Evolutionary conservation across 192 early-diverging fungal genomes (phyloP).

Genomic region (Lunasporangiospora selenospora): DNA sequence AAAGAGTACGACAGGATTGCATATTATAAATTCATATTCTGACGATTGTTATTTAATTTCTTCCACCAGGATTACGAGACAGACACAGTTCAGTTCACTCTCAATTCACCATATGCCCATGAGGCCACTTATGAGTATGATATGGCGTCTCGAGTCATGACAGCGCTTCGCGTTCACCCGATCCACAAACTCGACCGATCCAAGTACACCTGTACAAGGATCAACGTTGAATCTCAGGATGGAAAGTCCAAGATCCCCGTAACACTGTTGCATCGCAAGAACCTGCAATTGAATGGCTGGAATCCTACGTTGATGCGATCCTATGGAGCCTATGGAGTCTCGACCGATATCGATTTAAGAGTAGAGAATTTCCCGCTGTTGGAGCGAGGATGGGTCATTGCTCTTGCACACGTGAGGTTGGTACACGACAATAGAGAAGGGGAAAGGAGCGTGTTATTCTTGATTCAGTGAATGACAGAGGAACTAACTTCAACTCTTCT

Average conservation of each 20-base stretch:
- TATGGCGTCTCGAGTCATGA: slow-evolving; percentile 55
- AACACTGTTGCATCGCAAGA: slow-evolving; percentile 66
- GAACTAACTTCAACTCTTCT: neutral
- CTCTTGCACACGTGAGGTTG: slow-evolving; percentile 77
- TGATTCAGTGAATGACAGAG: neutral
- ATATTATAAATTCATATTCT: neutral
- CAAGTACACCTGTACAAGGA: slow-evolving; percentile 54
- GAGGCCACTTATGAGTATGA: slow-evolving; percentile 75
- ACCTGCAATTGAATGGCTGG: slow-evolving; percentile 50
- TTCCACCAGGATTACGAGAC: slow-evolving; percentile 52
- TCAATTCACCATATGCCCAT: slow-evolving; percentile 69
- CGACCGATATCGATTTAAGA: slow-evolving; percentile 79
- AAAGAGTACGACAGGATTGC: neutral
- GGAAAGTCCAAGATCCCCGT: slow-evolving; percentile 61
- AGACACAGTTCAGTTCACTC: slow-evolving; percentile 63
- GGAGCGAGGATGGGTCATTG: slow-evolving; percentile 82
- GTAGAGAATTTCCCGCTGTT: slow-evolving; percentile 78
- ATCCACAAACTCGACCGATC: slow-evolving; percentile 56
- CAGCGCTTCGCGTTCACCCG: slow-evolving; percentile 49
- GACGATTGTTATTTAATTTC: neutral
- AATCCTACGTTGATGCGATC: slow-evolving; percentile 72
- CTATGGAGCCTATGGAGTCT: slow-evolving; percentile 85
- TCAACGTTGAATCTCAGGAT: slow-evolving; percentile 53
- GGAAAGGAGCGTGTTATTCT: neutral
- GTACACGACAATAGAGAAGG: neutral